phyloP scores from a whole-genome alignment of 2,329 filamentous ascomycete genomes.

The Lasiodiplodia sp. region DNA sequence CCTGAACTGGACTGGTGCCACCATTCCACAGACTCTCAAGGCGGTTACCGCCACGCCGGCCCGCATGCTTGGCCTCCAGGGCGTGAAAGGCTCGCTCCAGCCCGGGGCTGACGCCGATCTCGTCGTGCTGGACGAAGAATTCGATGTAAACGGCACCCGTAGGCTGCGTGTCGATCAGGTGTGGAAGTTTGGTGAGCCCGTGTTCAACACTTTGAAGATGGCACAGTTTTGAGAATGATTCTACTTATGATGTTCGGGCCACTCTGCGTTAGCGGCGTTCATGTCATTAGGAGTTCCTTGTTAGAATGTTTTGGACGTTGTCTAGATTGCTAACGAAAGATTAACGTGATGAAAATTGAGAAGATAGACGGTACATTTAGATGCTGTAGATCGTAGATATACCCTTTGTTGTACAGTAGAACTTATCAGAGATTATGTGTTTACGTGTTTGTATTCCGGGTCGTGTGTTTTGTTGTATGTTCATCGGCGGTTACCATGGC shows the following conservation, averaged over 20 bases:
- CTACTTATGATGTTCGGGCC: neutral
- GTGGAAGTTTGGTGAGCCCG: slow-evolving; percentile 73
- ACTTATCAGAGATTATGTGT: neutral
- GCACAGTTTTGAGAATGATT: neutral
- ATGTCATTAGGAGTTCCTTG: neutral
- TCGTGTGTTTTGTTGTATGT: too few relatives aligned
- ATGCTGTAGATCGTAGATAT: neutral
- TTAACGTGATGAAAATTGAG: neutral
- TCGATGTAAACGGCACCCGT: slow-evolving; percentile 52
- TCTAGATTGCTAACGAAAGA: slow-evolving; percentile 1
- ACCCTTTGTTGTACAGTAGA: neutral
- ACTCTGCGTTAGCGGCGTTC: neutral
- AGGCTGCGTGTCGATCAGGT: slow-evolving; percentile 74
- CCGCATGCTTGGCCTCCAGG: slow-evolving; percentile 73
- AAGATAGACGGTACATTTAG: neutral
- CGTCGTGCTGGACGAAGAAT: slow-evolving; percentile 69
- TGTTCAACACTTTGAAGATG: slow-evolving; percentile 11
- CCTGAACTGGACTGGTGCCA: slow-evolving; percentile 73
- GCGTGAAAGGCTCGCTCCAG: slow-evolving; percentile 67
- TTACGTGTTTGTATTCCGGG: neutral
- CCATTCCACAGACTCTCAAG: slow-evolving; percentile 71
- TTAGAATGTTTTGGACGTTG: neutral
- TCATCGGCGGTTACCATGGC: too few relatives aligned
- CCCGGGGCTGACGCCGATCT: slow-evolving; percentile 62
- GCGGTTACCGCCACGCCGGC: slow-evolving; percentile 81